Base-by-base conservation (phyloP, 78 protist species). In the Andalucia godoyi region DNA sequence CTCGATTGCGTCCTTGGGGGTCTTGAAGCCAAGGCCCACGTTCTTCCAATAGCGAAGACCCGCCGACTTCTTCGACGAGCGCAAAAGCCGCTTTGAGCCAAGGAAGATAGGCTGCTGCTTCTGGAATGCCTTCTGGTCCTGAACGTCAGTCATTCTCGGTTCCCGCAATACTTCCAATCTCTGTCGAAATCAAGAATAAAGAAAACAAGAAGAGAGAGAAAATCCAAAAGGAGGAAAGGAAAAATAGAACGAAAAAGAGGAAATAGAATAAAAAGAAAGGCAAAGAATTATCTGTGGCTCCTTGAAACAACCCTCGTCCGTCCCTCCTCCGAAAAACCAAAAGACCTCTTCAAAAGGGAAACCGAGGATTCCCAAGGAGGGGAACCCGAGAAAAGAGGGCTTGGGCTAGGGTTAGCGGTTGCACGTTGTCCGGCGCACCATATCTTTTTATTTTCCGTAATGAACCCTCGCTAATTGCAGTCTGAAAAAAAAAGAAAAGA, bases 11-110 rank as follows among this genome's bases (percentile, higher is more conserved):
- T 76, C 86, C 12, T 23, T 27, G 57, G 99, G 99, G 55, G 99
- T 89, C 82, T 76, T 83, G 97, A 95, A 85, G 66, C 99, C 99
- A 4, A 97, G 89, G 54, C 99, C 99, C 36, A 95, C 86, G 55
- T 72, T 70, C 67, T 86, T 81, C 76, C 32, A 41, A 65, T 39
- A 92, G 66, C 98, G 84, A 62, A 52, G 15, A 57, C 25, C 25
- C 33, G 57, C 45, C 30, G 36, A 67, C 37, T 9, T 57, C 29
- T 4, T 40, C 61, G 64, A 67, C 53, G 52, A 59, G 52, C 25
- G 32, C 27, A 69, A 32, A 8, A 42, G 40, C 65, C 60, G 60
- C 80, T 81, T 91, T 62, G 13, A 25, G 42, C 55, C 74, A 59
- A 75, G 36, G 79, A 64, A 77, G 51, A 90, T 32, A 53, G 72